Evolutionary conservation across 1,284 basidiomycete genomes (phyloP), one percentile per base, ranked within the genome.

Genomic region (Cutaneotrichosporon cavernicola): DNA sequence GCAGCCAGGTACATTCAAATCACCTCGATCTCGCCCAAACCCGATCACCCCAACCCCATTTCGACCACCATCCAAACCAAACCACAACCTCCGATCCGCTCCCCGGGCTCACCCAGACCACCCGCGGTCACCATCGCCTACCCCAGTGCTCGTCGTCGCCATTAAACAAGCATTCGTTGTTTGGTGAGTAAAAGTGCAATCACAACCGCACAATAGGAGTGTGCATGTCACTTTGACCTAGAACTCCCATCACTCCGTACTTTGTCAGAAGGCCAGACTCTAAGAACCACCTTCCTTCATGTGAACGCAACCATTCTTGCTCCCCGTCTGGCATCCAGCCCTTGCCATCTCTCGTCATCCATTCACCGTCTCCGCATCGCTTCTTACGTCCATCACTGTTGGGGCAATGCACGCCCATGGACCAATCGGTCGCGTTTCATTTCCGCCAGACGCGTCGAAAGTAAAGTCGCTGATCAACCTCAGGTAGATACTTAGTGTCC

Each of bases 381-480:
- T 49, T 30, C 26, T 30, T 21, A 7, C 46, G 46, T 26, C 50
- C 30, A 31, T 14, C 22, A 8, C 26, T 7, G 31, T 52, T 14
- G 13, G 26, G 21, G 50, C 30, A 9, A 30, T 52, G 30, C 30
- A 13, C 6, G 5, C 8, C 21, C 46, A 21, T 47, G 14, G n/a
- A 46, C 26, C 50, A 51, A 51, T 51, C 22, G 50, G 50, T 26
- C 46, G 46, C 21, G 46, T 51, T 51, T 16, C 51, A 53, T 18
- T n/a, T 46, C 56, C 40, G 26, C 40, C 56, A 22, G 56, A 57
- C 56, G 56, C 56, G 56, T 57, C 56, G 36, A 56, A 56, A 38
- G 32, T 56, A 8, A 38, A 21, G 32, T 9, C 31, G 53, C 53
- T 56, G 53, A 56, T 56, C 53, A 34, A 14, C n/a, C 26, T n/a